Conservation (phyloP, 1,139 yeast genomes). For the Schwanniomyces etchellsii region DNA sequence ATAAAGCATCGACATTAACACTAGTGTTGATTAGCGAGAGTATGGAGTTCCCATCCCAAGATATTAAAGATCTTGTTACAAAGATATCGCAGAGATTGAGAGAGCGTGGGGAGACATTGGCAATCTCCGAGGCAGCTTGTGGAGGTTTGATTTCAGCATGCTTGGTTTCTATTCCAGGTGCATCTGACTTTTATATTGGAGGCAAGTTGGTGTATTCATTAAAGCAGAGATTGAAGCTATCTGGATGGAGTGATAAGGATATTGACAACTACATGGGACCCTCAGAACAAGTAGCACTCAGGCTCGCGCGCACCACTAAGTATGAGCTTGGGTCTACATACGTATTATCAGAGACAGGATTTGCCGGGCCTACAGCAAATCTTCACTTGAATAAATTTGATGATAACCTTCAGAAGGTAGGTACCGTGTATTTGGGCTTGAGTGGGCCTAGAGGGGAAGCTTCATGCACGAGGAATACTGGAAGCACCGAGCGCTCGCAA, state of each 20-base stretch:
- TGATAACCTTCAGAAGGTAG: conserved; percentile 33
- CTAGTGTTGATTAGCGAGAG: not conserved
- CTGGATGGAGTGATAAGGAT: conserved; percentile 75
- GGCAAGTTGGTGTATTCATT: conserved; percentile 77
- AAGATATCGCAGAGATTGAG: conserved; percentile 54
- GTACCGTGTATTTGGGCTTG: conserved; percentile 68
- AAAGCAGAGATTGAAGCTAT: conserved; percentile 63
- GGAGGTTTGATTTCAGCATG: conserved; percentile 83
- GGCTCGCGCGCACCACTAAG: conserved; percentile 72
- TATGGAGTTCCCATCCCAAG: conserved; percentile 60
- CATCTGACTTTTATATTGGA: conserved; percentile 77
- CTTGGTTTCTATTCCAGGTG: conserved; percentile 78
- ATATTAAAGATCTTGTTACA: conserved; percentile 43
- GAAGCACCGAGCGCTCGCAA: conserved; percentile 42
- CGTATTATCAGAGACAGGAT: conserved; percentile 80
- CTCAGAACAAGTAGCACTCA: conserved; percentile 65
- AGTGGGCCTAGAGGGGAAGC: conserved; percentile 61
- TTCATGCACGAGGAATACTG: conserved; percentile 45
- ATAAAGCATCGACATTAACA: no score
- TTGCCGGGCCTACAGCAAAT: conserved; percentile 70
- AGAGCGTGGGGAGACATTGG: conserved; percentile 54
- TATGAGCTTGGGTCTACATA: conserved; percentile 80
- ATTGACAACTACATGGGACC: conserved; percentile 76
- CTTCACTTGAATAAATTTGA: conserved; percentile 24
- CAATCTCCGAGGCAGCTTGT: conserved; percentile 85